phyloP scores from a whole-genome alignment of 352 stramenopile species.

The Globisporangium lucens region DNA sequence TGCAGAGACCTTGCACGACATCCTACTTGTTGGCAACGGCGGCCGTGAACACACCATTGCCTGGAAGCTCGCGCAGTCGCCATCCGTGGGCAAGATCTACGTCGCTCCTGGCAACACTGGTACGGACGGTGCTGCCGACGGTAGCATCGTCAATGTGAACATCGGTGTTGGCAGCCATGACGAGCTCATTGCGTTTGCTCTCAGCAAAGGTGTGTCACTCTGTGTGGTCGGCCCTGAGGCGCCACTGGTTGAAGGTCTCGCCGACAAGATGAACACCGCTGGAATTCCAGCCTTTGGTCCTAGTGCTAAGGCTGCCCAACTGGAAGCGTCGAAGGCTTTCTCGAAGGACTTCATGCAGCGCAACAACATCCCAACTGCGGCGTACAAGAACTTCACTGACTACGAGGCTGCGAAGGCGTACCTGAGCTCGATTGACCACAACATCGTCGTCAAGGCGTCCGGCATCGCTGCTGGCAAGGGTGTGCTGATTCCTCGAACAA shows the following conservation, averaged over 20 bases:
- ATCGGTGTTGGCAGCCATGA: constrained; percentile 61
- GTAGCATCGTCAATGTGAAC: constrained; percentile 76
- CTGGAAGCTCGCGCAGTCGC: constrained; percentile 89
- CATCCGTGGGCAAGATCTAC: constrained; percentile 75
- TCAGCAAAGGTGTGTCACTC: constrained; percentile 91
- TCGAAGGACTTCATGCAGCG: constrained; percentile 99
- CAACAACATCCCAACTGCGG: constrained; percentile 96
- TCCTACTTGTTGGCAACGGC: constrained; percentile 92
- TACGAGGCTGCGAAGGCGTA: constrained; percentile 90
- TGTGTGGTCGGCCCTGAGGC: constrained; percentile 97
- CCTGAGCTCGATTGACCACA: constrained; percentile 91
- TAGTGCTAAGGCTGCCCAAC: constrained; percentile 89
- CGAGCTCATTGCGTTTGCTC: constrained; percentile 72
- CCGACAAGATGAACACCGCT: constrained; percentile 91
- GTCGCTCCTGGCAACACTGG: constrained; percentile 91
- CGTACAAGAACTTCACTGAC: constrained; percentile 96
- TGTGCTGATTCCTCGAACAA: constrained; percentile 95
- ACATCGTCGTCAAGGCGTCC: constrained; percentile 99
- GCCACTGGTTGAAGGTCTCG: constrained; percentile 95
- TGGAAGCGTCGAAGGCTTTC: constrained; percentile 99
- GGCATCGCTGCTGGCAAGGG: constrained; percentile 99
- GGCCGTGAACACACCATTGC: constrained; percentile 95
- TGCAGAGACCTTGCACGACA: constrained; percentile 62
- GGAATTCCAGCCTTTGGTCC: constrained; percentile 97
- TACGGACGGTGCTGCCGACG: constrained; percentile 42